Evolutionary conservation across 2,329 filamentous ascomycete species (phyloP), one percentile per base, ranked within the genome.

Genomic region (Monosporascus sp.): DNA sequence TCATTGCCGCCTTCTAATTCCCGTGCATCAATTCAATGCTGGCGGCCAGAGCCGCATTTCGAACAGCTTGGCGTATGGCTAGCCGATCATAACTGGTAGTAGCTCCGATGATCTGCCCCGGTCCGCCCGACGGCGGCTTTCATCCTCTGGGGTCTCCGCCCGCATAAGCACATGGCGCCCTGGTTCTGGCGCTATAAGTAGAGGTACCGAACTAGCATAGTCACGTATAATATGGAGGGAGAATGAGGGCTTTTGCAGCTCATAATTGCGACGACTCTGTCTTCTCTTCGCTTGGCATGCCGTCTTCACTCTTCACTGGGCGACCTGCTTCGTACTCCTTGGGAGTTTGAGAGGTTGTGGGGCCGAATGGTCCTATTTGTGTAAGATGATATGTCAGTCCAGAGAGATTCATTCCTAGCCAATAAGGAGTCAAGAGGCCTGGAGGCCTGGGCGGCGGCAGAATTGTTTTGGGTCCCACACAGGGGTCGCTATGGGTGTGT

Each of bases 161-260:
- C 49, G 57, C 27, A 60, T 56, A 25, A 7, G 54, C 51, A 15
- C 55, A 55, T 5, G 52, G 41, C 2, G 50, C 58, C 14, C 64
- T 57, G 1, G 57, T 55, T 36, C 67, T 64, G 64, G n/a, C 60
- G 58, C 65, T 17, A 20, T 34, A n/a, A n/a, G n/a, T n/a, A 9
- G 50, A 20, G 6, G 6, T 17, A 14, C 17, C 6, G 22, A 25
- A 20, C 5, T 39, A 18, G 38, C 17, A 7, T 9, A n/a, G 15
- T 25, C 17, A 25, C 17, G 22, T 25, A 11, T 45, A 31, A 11
- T 24, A n/a, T 18, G n/a, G 9, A 45, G 24, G 27, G 27, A 9
- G 6, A 5, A 31, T 31, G 9, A 31, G 9, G 27, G 9, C 9
- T 20, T 20, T 20, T 27, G 20, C 11, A 15, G 42, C 17, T 1